Base-by-base conservation (phyloP, 2,329 filamentous ascomycete species). In the Hortaea werneckii region DNA sequence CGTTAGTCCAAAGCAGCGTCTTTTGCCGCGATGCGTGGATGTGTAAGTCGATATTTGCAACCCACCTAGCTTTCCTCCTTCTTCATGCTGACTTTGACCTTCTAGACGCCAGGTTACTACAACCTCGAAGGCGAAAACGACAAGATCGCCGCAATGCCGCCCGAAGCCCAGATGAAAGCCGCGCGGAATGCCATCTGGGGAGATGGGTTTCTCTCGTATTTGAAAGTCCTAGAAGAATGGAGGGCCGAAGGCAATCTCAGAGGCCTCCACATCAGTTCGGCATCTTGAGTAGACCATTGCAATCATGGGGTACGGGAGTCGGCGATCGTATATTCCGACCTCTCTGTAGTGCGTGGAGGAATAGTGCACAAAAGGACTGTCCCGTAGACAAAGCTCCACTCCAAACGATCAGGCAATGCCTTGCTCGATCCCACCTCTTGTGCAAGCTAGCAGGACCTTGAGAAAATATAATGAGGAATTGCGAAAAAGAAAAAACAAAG, bases 21-120 rank as follows among this genome's bases (percentile, higher is more conserved):
- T 28, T 66, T 70, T 35, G 65, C 66, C 0, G 63, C 63, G 6
- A 45, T 73, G 13, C 56, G 59, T 5, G 65, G 71, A 10, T 80
- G 77, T 35, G 20, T 20, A 20, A 20, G 20, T 20, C 20, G 20
- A 20, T 20, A 20, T 20, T 20, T 20, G 42, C 59, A 20, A 20
- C 20, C 20, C 20, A 20, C 4, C 20, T 20, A 20, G 20, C 20
- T 20, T 20, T 20, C 20, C 20, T 20, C 20, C 4, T 20, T 20
- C 20, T 20, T 20, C 20, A 20, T 20, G 20, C 20, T 20, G 20
- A 20, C 4, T 20, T 20, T 20, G n/a, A 20, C 20, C 4, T 20
- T 20, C 20, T 20, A 20, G 20, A 77, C 75, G n/a, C 76, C 76
- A 0, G 66, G 71, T 9, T 79, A 78, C 52, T 59, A 72, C 35